Conservation (phyloP, 176 grass and related monocot species). For the Musa itinerans region DNA sequence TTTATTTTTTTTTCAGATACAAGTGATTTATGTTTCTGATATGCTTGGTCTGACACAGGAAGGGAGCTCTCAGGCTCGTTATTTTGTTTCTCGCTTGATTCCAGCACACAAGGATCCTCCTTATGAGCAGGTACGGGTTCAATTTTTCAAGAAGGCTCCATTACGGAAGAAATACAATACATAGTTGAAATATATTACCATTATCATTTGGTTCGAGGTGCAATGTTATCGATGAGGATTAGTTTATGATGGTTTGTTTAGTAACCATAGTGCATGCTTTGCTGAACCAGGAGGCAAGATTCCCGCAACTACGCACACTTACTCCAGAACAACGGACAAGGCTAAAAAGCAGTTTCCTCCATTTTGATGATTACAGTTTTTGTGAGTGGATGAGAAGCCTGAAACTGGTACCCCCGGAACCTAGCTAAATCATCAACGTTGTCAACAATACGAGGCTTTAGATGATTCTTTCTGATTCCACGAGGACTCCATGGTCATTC, state of each 20-base stretch:
- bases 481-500: neutral
- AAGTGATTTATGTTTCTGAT: neutral
- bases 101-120: constrained; percentile 99
- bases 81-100: constrained; percentile 91
- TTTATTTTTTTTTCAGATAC: too few relatives aligned
- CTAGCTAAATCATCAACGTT: constrained; percentile 36
- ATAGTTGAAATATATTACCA: too few relatives aligned
- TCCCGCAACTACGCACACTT: constrained; percentile 63
- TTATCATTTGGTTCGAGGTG: too few relatives aligned
- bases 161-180: neutral
- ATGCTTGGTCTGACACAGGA: constrained; percentile 36
- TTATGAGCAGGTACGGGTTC: constrained; percentile 77
- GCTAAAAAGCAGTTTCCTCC: constrained; percentile 90
- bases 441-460: neutral
- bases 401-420: constrained; percentile 79
- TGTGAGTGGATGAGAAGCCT: constrained; percentile 99
- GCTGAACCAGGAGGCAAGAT: constrained; percentile 78
- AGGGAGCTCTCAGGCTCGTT: constrained; percentile 91
- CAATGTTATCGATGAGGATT: neutral
- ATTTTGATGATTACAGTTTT: constrained; percentile 84
- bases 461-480: neutral
- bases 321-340: constrained; percentile 53
- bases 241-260: neutral
- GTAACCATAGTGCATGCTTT: neutral
- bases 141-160: neutral